A percentile compares a stretch with the other conserved stretches of the same genome.
These are phyloP conservation scores for Pythium folliculosum DNA, from an alignment of 352 stramenopile species.

Conservation along the genomic window DNA sequence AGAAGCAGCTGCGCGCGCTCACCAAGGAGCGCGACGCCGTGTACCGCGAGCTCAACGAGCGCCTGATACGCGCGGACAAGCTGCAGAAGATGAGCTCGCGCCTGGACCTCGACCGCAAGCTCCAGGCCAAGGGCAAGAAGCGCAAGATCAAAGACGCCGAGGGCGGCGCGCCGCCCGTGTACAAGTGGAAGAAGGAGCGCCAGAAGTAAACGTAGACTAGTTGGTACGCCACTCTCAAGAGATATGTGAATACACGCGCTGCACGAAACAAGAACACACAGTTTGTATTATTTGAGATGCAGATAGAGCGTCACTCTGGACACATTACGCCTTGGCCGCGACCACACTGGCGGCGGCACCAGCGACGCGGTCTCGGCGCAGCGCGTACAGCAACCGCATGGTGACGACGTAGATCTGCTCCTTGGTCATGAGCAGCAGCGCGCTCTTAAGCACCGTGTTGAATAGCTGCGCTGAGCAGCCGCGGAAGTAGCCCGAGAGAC, in stretches of 20 bases:
- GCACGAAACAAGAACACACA: too few relatives aligned
- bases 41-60: slow-evolving; percentile 71
- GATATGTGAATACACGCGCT: too few relatives aligned
- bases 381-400: slow-evolving; percentile 67
- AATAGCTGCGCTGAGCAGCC: slow-evolving; percentile 80
- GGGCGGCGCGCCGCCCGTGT: slow-evolving; percentile 73
- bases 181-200: slow-evolving; percentile 88
- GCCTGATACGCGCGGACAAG: slow-evolving; percentile 68
- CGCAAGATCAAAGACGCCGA: slow-evolving; percentile 76
- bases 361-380: slow-evolving; percentile 41
- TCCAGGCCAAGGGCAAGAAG: slow-evolving; percentile 85
- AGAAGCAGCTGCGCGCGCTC: slow-evolving; percentile 54
- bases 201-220: slow-evolving; percentile 59
- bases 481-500: slow-evolving; percentile 64
- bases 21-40: slow-evolving; percentile 61
- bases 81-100: slow-evolving; percentile 71
- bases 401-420: slow-evolving; percentile 82
- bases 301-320: too few relatives aligned
- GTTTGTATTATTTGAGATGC: too few relatives aligned
- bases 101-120: slow-evolving; percentile 81
- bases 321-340: background rate
- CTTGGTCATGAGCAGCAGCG: slow-evolving; percentile 83
- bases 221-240: slow-evolving; percentile 6
- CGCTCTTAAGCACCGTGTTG: slow-evolving; percentile 85
- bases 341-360: background rate